Base-by-base conservation (phyloP, 805 yeast genomes). In the Spathaspora passalidarum region DNA sequence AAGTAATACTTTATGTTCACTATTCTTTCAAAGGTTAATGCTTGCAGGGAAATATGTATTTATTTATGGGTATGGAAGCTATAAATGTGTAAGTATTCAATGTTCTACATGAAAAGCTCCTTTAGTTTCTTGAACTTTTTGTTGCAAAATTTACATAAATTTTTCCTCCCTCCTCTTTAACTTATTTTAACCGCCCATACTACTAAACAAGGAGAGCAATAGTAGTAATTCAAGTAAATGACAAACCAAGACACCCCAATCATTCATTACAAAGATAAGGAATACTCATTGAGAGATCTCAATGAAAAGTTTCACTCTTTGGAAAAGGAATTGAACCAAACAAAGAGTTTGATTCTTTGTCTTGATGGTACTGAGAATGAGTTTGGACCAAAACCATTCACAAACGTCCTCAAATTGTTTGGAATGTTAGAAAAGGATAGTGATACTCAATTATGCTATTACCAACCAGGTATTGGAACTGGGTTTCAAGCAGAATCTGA, bases 381-480 rank as follows among this genome's bases (percentile, higher is more conserved):
- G 49, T 81, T 82, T 59, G 84, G 84, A 1, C 72, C 76, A 0
- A 62, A 66, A 19, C 81, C 84, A 0, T 75, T 73, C 45, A 72
- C 85, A 1, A 82, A 80, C 52, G 76, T 79, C 1, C 58, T 82
- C 38, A 78, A 77, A 52, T 48, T 81, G 11, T 82, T 73, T 56
- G 66, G 76, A 36, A 62, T 81, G 62, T 55, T 82, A 26, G 80
- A 77, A 11, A 78, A 75, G 47, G 70, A 69, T 38, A 60, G 64
- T 19, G 56, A 65, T 2, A 41, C 46, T 4, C 86, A 81, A 52
- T 50, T 78, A 32, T 81, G 86, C 54, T 82, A 82, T 54, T 82
- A 82, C 54, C 87, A 82, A 54, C 84, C 88, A 1, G 88, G 88
- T 0, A 74, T 84, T 20, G 88, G 89, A 0, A 74, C 78, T 9